Evolutionary conservation across 768 basidiomycete species (phyloP), one percentile per base, ranked within the genome.

Genomic region (Macrocybe gigantea): DNA sequence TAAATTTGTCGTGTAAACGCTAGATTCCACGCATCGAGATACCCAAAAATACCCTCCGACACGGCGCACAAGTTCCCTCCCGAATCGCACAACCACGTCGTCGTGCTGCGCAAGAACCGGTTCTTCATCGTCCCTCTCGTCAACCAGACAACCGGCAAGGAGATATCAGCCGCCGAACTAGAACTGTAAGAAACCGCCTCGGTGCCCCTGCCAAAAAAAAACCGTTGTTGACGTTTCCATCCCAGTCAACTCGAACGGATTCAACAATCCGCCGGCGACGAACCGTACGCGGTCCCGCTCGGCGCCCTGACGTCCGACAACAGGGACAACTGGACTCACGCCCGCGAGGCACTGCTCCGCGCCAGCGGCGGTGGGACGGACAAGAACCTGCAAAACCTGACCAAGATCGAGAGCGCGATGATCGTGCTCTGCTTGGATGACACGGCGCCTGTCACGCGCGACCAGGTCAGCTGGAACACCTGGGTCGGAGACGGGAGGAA

Each of bases 401-500:
- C 84, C 58, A 77, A 82, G 41, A 92, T 99, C 55, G 93, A 97
- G 55, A 88, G 88, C 7, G 85, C 94, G 0, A 90, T 94, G 72
- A 80, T 97, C 54, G 58, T 98, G 1, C 74, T 99, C 2, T 83
- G 83, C 38, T 72, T 99, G 14, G 95, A 98, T 58, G 90, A 92
- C 62, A 77, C 77, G 8, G 74, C 75, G 35, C 95, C 95, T 0
- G 69, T 88, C 32, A 88, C 88, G 5, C 75, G 91, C 36, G 88
- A 95, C 54, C 82, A 89, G 30, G 73, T 87, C 9, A 87, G 87
- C 48, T 87, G 88, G 83, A 72, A 68, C 13, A 80, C 82, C 42
- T 97, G 95, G 93, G 83, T 84, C 15, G 95, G 93, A 32, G 79
- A 95, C 55, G 94, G 92, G 15, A 73, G 82, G 43, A 96, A 95